phyloP scores from a whole-genome alignment of 768 basidiomycete genomes.

The Cystobasidium ongulense region DNA sequence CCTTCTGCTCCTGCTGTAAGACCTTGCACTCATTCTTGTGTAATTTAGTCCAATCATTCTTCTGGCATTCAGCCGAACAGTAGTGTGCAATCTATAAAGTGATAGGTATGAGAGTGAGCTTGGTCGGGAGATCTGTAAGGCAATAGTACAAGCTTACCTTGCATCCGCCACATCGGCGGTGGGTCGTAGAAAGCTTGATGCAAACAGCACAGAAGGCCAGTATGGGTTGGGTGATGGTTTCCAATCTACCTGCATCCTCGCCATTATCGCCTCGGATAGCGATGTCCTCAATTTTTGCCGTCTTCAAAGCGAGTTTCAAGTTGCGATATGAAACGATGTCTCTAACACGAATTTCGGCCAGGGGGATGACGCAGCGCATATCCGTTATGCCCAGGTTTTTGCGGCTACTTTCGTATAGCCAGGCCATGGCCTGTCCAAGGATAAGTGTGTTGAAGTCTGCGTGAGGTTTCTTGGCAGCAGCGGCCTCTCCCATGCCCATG shows the following conservation, averaged over 20 bases:
- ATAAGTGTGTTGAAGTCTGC: too few species aligned
- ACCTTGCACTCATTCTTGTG: background rate
- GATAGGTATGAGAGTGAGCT: background rate
- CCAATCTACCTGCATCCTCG: background rate
- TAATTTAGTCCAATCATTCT: background rate
- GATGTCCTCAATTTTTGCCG: background rate
- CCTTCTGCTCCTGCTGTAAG: background rate
- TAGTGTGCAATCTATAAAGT: constrained; percentile 1
- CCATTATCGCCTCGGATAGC: background rate
- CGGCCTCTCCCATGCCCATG: too few species aligned
- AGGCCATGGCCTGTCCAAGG: too few species aligned
- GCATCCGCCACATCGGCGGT: background rate
- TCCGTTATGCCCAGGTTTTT: too few species aligned
- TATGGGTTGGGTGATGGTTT: background rate
- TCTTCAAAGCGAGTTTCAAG: background rate
- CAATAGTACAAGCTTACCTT: background rate
- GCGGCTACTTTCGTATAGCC: too few species aligned
- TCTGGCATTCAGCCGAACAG: background rate
- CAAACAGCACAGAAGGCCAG: background rate
- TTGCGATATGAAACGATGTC: background rate
- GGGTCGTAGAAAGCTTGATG: background rate
- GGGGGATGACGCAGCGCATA: background rate
- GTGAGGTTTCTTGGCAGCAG: too few species aligned
- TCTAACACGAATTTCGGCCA: background rate
- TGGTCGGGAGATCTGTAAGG: background rate